Evolutionary conservation across 306 rosid genomes (phyloP), one percentile per base, ranked within the genome.

Genomic region (Amphicarpaea edgeworthii): DNA sequence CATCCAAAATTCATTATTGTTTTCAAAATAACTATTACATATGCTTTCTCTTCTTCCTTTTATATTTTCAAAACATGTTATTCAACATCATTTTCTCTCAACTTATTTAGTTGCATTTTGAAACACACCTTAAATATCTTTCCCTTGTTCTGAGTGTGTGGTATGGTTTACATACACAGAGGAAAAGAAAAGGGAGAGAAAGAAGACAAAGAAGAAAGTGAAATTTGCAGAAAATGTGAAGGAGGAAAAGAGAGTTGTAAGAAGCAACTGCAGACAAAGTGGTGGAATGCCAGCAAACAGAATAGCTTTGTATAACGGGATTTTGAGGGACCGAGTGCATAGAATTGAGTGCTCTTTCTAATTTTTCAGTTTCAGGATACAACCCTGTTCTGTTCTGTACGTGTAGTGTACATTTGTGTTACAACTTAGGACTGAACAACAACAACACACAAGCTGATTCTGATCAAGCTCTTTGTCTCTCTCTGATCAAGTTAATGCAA

Each of bases 181-280:
- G 46, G 87, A 80, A 47, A 89, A 76, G 87, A 92, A 77, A 47
- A 73, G 41, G 79, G 86, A 61, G 15, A 85, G 72, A 16, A 84
- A 42, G 79, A 77, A 53, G 66, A 93, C 91, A 91, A 91, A 77
- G 66, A 93, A 93, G 93, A 91, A 77, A 51, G 97, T 93, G 28
- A 54, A 85, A 49, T 93, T 93, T 70, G 96, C 90, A 1, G 94
- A 85, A 49, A 83, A 80, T 86, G 96, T 88, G 86, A 88, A 86
- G 70, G 89, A 84, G 16, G 76, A 19, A 68, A 47, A n/a, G 84
- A 80, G 57, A 77, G 26, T 80, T 80, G 83, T 28, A 68, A 8
- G 66, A 3, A 68, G 75, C 15, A 81, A 26, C 20, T 77, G 85
- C 72, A 68, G 81, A 20, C 11, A 67, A 67, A 65, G 34, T 12